These are phyloP conservation scores for Tetradesmus obliquus DNA, from an alignment of 139 green algal genomes.

Conservation along the genomic window DNA sequence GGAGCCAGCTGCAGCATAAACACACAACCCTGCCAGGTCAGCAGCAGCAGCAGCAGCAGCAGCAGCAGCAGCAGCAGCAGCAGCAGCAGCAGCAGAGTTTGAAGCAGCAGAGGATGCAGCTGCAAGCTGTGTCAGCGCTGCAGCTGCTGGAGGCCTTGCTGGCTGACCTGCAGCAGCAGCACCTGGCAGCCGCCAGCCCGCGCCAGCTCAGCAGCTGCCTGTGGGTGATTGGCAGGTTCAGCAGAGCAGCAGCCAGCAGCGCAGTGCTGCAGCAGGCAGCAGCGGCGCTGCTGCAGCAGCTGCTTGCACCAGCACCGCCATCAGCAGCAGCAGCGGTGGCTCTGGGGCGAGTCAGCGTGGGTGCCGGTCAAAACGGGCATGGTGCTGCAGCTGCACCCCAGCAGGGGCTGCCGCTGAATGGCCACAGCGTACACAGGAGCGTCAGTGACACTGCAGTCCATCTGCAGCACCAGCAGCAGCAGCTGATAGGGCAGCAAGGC, in stretches of 20 bases:
- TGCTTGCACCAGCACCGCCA: constrained; percentile 10
- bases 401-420: not conserved
- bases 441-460: not conserved
- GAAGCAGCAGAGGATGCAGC: not conserved
- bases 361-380: not conserved
- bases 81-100: not conserved
- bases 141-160: not conserved
- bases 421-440: not conserved
- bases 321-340: not conserved
- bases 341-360: not conserved
- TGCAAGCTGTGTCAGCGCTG: not conserved
- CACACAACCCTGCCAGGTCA: not conserved
- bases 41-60: constrained; percentile 13
- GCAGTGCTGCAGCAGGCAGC: not conserved
- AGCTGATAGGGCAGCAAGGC: not conserved
- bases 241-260: not conserved
- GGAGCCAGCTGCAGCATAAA: not conserved
- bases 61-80: not conserved
- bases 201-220: constrained; percentile 27
- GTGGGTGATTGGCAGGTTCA: constrained; percentile 9
- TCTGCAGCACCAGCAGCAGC: constrained; percentile 20
- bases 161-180: not conserved
- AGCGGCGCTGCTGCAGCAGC: not conserved
- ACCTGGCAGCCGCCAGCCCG: not conserved
- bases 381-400: not conserved